A percentile compares a stretch with the other conserved stretches of the same genome.
Conservation (phyloP, 2,329 filamentous ascomycete species). For the Diplocarpon mali region DNA sequence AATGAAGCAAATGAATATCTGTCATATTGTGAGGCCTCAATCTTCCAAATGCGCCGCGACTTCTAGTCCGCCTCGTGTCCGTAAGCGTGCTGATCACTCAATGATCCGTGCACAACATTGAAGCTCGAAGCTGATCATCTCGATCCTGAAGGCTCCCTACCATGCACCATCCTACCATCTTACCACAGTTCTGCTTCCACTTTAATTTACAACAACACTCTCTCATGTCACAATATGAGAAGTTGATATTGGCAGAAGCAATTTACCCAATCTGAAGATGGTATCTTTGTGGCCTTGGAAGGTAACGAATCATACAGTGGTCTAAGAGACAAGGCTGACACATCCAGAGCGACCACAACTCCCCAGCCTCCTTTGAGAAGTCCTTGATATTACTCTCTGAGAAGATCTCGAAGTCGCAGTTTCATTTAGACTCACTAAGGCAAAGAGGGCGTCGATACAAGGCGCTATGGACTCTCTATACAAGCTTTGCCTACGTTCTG, state of each 20-base stretch:
- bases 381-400: constrained; percentile 68
- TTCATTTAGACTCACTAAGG: constrained; percentile 62
- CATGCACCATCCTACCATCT: no score
- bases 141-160: no score
- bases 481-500: constrained; percentile 81
- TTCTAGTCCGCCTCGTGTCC: no score
- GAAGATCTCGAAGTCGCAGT: constrained; percentile 68
- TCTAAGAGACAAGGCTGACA: constrained; percentile 3
- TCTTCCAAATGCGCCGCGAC: no score
- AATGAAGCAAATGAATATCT: no score
- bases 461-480: constrained; percentile 82
- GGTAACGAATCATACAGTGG: constrained; percentile 35
- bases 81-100: no score
- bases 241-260: background rate
- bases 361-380: constrained; percentile 89
- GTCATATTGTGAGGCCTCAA: no score
- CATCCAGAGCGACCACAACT: constrained; percentile 61
- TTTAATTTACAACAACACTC: background rate
- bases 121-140: no score
- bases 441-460: constrained; percentile 66
- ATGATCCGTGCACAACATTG: no score
- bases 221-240: background rate
- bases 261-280: constrained; percentile 38
- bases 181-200: no score
- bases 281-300: constrained; percentile 81